Base-by-base conservation (phyloP, 371 early-diverging fungal genomes). In the Rhizopus delemar region DNA sequence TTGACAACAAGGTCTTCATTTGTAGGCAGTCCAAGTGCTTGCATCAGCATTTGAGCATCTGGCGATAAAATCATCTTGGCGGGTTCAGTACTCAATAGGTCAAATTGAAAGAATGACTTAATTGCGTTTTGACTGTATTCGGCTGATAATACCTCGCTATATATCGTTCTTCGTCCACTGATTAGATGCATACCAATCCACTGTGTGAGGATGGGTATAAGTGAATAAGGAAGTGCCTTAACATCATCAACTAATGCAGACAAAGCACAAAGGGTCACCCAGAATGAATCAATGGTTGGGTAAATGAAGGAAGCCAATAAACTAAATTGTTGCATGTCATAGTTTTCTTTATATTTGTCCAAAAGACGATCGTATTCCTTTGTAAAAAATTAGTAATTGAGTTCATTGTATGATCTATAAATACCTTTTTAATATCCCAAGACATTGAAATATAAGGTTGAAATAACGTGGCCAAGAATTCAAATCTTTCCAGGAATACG, bases 151-250 rank as follows among this genome's bases (percentile, higher is more conserved):
- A 72, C 71, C 49, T 74, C 74, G 28, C 66, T 62, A 50, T 68
- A 74, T 15, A 70, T 67, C 3, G 74, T 74, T 50, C 74, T 66
- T 51, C 69, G 49, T 12, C 74, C 74, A 22, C 71, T 70, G 45
- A 70, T 74, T 33, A 74, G 49, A 41, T 74, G 74, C 57, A 71
- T 65, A 29, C 71, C 74, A 8, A 74, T 66, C 69, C 74, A 74
- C 39, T 69, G 73, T 8, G 66, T 58, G 32, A 72, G 31, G 1
- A 60, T 57, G 8, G 73, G 73, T 4, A 72, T 53, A 1, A 69
- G 11, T 5, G 69, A 58, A 22, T 63, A 41, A 3, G 73, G 73
- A 8, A 72, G 45, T 7, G 53, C 60, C 15, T 51, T 56, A 39
- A 69, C 63, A 41, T 66, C 66, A 16, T 62, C 57, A 9, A 48